Percentiles rank a stretch among this genome's conserved stretches.
Conservation (phyloP, 1,284 basidiomycete species). For the Schizophyllum commune region DNA sequence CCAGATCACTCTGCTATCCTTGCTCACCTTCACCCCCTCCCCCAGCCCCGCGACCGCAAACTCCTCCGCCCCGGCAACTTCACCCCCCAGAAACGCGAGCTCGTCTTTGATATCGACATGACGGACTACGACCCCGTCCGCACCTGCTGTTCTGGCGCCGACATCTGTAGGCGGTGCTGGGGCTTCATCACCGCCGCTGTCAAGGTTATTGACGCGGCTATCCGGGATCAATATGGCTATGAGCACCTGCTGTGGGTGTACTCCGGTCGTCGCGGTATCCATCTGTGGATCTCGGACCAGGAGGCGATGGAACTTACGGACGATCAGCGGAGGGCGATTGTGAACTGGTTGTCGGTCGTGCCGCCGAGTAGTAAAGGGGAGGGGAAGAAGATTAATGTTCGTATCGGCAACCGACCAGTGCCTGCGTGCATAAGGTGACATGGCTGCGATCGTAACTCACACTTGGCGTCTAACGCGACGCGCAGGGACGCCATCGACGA, state of each 20-base stretch:
- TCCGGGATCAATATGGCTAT: slow-evolving; percentile 86
- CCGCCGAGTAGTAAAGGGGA: slow-evolving; percentile 73
- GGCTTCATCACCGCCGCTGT: slow-evolving; percentile 91
- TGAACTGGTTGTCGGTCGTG: slow-evolving; percentile 83
- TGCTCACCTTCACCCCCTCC: neutral
- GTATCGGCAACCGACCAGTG: slow-evolving; percentile 41
- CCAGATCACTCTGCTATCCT: slow-evolving; percentile 1
- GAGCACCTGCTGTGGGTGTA: slow-evolving; percentile 92
- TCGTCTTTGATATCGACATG: slow-evolving; percentile 99
- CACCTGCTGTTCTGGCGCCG: slow-evolving; percentile 90
- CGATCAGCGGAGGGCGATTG: slow-evolving; percentile 82
- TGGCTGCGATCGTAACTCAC: neutral
- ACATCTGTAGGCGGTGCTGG: slow-evolving; percentile 94
- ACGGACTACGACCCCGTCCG: slow-evolving; percentile 97
- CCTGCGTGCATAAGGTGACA: slow-evolving; percentile 65
- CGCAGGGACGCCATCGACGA: slow-evolving; percentile 44
- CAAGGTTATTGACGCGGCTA: slow-evolving; percentile 73
- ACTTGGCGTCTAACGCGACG: slow-evolving; percentile 2
- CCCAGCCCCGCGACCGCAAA: slow-evolving; percentile 88
- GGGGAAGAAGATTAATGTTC: slow-evolving; percentile 79
- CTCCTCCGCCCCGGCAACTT: slow-evolving; percentile 73
- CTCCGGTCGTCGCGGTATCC: slow-evolving; percentile 96
- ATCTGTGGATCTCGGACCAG: slow-evolving; percentile 94
- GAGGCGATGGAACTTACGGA: slow-evolving; percentile 88
- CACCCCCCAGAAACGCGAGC: slow-evolving; percentile 77